Base-by-base conservation (phyloP, 1,284 basidiomycete genomes). In the Tetrapyrgos nigripes region DNA sequence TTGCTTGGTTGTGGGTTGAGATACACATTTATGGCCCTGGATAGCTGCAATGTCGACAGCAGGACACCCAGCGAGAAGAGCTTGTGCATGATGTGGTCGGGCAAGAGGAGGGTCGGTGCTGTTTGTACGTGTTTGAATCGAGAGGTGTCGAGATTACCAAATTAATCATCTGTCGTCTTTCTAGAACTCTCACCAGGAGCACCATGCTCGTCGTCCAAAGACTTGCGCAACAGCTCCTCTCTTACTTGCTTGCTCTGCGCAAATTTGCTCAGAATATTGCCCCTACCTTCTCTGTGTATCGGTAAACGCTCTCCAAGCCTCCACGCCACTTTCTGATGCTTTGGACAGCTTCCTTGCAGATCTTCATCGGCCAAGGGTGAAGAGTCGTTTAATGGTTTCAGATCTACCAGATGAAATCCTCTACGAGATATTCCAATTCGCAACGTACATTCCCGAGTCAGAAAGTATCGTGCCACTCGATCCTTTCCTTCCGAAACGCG, bases 401-500 rank as follows among this genome's bases (percentile, higher is more conserved):
- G 68, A 74, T 44, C 72, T 84, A 19, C 83, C 83, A 9, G 69
- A 75, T n/a, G 83, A 86, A 63, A 70, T 86, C 45, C 83, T 83
- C 80, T 70, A 83, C 11, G 83, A 84, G 62, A 83, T 86, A 54
- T 84, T 86, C 68, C 78, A 83, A 60, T 84, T 81, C 64, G 79
- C 82, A 5, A 84, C 83, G 19, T 78, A 81, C 64, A 71, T 82
- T 47, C 77, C 79, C 58, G 67, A 67, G 11, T 69, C 76, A 53
- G 67, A 71, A 40, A 74, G 77, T 28, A 71, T 80, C 55, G 67
- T 68, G 27, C 78, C 77, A 6, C 62, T 78, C 53, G 71, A 80
- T 64, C 79, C 80, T 11, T 80, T 82, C 62, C 65, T 67, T 11
- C 64, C 69, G 35, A 73, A 70, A 55, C 70, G 70, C 57, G 64